Evolutionary conservation across 495 filamentous ascomycete genomes (phyloP), one percentile per base, ranked within the genome.

Genomic region (Talaromyces ruber): DNA sequence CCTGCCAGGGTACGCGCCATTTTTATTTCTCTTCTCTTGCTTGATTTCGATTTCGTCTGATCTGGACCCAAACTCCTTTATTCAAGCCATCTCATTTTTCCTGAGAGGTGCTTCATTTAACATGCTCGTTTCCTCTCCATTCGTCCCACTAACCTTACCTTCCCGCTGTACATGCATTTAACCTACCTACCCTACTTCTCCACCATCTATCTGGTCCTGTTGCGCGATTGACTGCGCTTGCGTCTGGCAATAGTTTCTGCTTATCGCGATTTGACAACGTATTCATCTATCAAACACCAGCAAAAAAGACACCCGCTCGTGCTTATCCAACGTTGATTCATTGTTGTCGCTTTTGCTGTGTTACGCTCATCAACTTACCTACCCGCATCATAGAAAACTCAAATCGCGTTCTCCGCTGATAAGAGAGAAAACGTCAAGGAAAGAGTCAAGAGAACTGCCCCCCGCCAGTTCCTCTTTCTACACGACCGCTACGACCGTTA

Each of bases 401-500:
- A 47, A 47, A 47, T n/a, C 34, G 34, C 34, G 14, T 39, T 39
- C 34, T 39, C 29, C 25, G n/a, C 53, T 14, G 29, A 56, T 56
- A 56, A 56, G 29, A 56, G 29, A 11, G 22, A 12, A 54, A 56
- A 11, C 25, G 16, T n/a, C 25, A 56, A 56, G 29, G 29, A 56
- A 56, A 56, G 29, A 56, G 29, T 47, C 8, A 47, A 47, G 18
- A 3, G 30, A 59, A 24, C 51, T 62, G 62, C 59, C n/a, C 59
- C n/a, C 24, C 58, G 62, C 29, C 64, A 54, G 52, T 63, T 63
- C 57, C 63, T 58, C 34, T 61, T 28, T 43, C 45, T 63, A 64
- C 58, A 64, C 59, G 60, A 65, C 52, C 54, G 61, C 61, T 54
- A 63, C 61, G 61, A 63, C 61, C 61, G 61, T 63, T 63, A 63